Conservation (phyloP, 345 rosid species). For the Raphanus sativus region DNA sequence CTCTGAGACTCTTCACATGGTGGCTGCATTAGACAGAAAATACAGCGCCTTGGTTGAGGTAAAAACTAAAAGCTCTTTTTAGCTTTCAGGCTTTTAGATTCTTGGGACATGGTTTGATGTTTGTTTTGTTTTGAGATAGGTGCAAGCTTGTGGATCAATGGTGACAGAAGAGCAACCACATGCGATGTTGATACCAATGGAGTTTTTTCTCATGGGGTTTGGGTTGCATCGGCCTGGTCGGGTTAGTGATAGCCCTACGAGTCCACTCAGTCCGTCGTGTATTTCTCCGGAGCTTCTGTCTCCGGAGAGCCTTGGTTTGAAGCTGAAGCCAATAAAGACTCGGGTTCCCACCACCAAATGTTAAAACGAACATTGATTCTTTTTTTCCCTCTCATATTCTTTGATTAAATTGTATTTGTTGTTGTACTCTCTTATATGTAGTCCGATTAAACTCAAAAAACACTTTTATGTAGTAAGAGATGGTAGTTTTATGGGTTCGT, state of each 20-base stretch:
- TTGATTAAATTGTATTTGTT: slow-evolving; percentile 32
- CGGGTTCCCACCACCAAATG: slow-evolving; percentile 41
- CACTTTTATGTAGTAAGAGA: not conserved
- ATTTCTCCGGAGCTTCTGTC: slow-evolving; percentile 96
- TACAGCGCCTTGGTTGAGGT: slow-evolving; percentile 93
- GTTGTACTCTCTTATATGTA: slow-evolving; percentile 20
- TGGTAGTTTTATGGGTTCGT: not conserved
- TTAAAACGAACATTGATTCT: slow-evolving; percentile 17
- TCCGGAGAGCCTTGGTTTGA: slow-evolving; percentile 97
- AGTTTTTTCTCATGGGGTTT: slow-evolving; percentile 84
- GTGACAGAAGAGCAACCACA: slow-evolving; percentile 99
- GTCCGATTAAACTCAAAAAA: not conserved
- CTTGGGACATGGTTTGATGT: not conserved
- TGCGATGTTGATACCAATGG: slow-evolving; percentile 96
- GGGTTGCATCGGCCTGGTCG: slow-evolving; percentile 69
- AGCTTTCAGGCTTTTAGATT: not conserved
- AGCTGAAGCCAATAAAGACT: slow-evolving; percentile 87
- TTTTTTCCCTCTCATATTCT: slow-evolving; percentile 25
- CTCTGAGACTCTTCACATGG: slow-evolving; percentile 81
- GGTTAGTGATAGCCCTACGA: slow-evolving; percentile 69
- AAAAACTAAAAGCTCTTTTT: not conserved
- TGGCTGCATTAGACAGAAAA: slow-evolving; percentile 74
- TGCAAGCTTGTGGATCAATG: slow-evolving; percentile 98
- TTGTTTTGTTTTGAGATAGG: slow-evolving; percentile 45
- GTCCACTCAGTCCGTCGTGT: slow-evolving; percentile 85